Evolutionary conservation across 805 yeast genomes (phyloP).

Genomic region (Saccharomycopsis capsularis): DNA sequence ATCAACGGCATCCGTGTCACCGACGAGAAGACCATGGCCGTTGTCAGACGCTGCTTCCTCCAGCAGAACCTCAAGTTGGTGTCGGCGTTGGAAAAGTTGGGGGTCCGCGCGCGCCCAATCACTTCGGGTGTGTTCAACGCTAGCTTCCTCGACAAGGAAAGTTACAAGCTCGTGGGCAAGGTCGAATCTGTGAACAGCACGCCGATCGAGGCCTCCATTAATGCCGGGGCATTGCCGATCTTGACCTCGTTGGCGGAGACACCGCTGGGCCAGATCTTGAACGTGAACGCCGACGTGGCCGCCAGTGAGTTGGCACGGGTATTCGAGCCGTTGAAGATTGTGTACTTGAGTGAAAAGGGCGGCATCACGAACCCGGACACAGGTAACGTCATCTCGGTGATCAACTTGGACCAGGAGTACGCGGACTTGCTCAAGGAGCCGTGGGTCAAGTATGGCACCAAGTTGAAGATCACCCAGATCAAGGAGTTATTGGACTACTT

Average conservation of each 20-base stretch:
- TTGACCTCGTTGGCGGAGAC: slow-evolving; percentile 96
- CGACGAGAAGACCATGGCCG: slow-evolving; percentile 89
- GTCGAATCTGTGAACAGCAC: slow-evolving; percentile 80
- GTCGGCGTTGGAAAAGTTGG: slow-evolving; percentile 91
- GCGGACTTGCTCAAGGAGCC: slow-evolving; percentile 84
- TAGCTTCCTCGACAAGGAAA: slow-evolving; percentile 80
- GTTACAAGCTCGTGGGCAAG: slow-evolving; percentile 89
- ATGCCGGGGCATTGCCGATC: slow-evolving; percentile 94
- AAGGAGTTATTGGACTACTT: slow-evolving; percentile 87
- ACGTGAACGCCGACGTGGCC: slow-evolving; percentile 98
- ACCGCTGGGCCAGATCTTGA: slow-evolving; percentile 90
- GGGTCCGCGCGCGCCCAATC: slow-evolving; percentile 97
- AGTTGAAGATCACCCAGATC: slow-evolving; percentile 92
- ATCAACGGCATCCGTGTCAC: slow-evolving; percentile 96
- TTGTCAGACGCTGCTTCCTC: slow-evolving; percentile 89
- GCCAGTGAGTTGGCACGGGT: slow-evolving; percentile 97
- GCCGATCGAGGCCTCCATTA: slow-evolving; percentile 87
- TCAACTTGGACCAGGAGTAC: slow-evolving; percentile 94
- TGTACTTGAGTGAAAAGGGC: slow-evolving; percentile 94
- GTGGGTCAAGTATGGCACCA: slow-evolving; percentile 99
- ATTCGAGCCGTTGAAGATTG: slow-evolving; percentile 94
- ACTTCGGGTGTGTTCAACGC: slow-evolving; percentile 97
- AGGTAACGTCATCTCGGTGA: slow-evolving; percentile 81
- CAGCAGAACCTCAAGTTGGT: slow-evolving; percentile 94
- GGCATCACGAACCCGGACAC: slow-evolving; percentile 91